Base-by-base conservation (phyloP, 192 early-diverging fungal genomes). In the Backusella mclennaniae region DNA sequence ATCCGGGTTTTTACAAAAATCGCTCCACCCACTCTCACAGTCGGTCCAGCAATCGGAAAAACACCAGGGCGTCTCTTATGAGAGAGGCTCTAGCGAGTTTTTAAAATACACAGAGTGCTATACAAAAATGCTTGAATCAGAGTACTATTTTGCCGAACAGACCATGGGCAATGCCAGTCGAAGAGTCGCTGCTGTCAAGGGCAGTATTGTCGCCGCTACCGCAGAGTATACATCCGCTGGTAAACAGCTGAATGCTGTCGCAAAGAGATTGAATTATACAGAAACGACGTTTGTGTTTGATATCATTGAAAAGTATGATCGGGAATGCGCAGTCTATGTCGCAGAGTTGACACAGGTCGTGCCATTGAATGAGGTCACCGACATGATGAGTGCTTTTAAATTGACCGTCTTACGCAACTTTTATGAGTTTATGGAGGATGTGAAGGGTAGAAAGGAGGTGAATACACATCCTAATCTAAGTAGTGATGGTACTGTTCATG, bases 401-500 rank as follows among this genome's bases (percentile, higher is more conserved):
- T 82, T 79, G 12, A 83, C 84, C 8, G 85, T 89, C 31, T 68
- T 93, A 31, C 78, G 82, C 42, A 89, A 82, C 17, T 89, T 95
- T 74, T 86, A 85, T 35, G 90, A 93, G 15, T 91, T 94, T 77
- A 82, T 89, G 63, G 90, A 92, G 17, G 92, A 94, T 41, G 83
- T 93, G 42, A 90, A 91, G 79, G 93, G 90, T 78, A 73, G 79
- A 53, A 44, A 84, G 42, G 84, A 87, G 33, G 86, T 83, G 7
- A 49, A 79, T 23, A 76, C 81, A 68, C 79, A 82, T 56, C 75
- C 80, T 33, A 83, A 83, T 7, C 79, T 95, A 66, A 89, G 93
- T 31, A 80, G 79, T 33, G 95, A 96, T 80, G 95, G 93, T 72
- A 95, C 94, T 41, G 92, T 96, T 3, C 90, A 93, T 75, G 94